Percentiles rank a stretch among this genome's conserved stretches.
phyloP scores from a whole-genome alignment of 1,284 basidiomycete genomes.

The Serendipita sp. region DNA sequence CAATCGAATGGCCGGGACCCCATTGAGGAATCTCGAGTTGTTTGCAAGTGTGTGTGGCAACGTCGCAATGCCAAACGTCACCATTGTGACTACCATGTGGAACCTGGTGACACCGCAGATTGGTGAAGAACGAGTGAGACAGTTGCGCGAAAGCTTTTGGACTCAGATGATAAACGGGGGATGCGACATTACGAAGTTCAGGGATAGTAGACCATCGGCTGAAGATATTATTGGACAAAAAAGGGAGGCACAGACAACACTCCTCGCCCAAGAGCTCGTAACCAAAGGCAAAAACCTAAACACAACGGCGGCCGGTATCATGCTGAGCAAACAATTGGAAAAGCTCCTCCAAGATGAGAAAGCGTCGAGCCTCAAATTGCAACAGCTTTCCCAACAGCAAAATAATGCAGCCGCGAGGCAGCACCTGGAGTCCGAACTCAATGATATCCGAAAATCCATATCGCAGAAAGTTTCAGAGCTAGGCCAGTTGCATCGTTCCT shows the following conservation, averaged over 20 bases:
- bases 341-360: not conserved
- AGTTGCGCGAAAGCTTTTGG: slow-evolving; percentile 18
- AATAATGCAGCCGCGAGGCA: not conserved
- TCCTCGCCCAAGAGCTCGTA: not conserved
- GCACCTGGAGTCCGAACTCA: not conserved
- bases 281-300: not conserved
- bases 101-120: slow-evolving; percentile 12
- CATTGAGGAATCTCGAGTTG: slow-evolving; percentile 18
- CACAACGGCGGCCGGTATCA: not conserved
- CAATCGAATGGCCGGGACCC: slow-evolving; percentile 17
- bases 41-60: slow-evolving; percentile 21
- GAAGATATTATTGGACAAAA: slow-evolving; percentile 9
- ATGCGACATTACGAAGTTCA: slow-evolving; percentile 13
- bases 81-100: slow-evolving; percentile 25
- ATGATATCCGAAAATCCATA: not conserved
- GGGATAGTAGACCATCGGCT: slow-evolving; percentile 13
- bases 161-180: slow-evolving; percentile 15
- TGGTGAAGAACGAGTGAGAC: slow-evolving; percentile 15
- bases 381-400: not conserved
- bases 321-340: not conserved
- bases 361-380: not conserved
- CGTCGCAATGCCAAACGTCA: slow-evolving; percentile 15
- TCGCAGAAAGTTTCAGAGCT: too few species aligned
- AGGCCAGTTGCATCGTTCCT: too few species aligned
- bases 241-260: not conserved